phyloP scores from a whole-genome alignment of 208 protist species.

The Acanthamoeba lenticulata region DNA sequence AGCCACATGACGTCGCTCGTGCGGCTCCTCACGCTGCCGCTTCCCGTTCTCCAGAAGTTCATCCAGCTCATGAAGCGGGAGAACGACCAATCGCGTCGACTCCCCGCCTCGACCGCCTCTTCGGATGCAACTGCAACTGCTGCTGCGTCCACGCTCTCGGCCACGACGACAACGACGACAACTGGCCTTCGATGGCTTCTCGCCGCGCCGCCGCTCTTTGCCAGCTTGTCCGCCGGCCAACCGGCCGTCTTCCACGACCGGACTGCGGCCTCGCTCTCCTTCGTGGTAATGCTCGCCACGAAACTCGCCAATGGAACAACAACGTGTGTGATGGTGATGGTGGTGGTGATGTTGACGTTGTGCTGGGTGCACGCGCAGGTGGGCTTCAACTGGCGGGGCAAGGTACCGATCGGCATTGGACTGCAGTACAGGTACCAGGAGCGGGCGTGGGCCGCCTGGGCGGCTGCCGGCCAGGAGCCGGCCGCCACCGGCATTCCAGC shows the following conservation, averaged over 20 bases:
- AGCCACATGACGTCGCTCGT: conserved; percentile 2
- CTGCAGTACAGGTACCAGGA: conserved; percentile 15
- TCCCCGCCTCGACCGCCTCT: no score
- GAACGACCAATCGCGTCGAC: no score
- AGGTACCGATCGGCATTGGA: background rate
- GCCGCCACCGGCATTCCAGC: background rate
- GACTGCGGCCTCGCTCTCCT: background rate
- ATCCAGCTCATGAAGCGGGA: conserved; percentile 37
- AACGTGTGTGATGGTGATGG: no score
- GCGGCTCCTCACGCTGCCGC: conserved; percentile 1
- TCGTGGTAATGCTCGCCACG: background rate
- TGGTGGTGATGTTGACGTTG: no score
- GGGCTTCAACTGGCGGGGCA: background rate
- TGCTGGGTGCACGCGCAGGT: background rate
- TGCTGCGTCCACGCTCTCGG: background rate
- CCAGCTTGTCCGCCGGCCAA: background rate
- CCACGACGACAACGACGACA: background rate
- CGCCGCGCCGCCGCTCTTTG: background rate
- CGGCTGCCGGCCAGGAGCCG: background rate
- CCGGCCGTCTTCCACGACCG: conserved; percentile 18
- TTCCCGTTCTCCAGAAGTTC: conserved; percentile 18
- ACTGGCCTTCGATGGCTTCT: background rate
- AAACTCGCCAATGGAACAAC: no score
- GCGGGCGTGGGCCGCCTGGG: background rate
- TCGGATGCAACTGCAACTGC: no score